Base-by-base conservation (phyloP, 345 rosid genomes). In the Barbarea vulgaris region DNA sequence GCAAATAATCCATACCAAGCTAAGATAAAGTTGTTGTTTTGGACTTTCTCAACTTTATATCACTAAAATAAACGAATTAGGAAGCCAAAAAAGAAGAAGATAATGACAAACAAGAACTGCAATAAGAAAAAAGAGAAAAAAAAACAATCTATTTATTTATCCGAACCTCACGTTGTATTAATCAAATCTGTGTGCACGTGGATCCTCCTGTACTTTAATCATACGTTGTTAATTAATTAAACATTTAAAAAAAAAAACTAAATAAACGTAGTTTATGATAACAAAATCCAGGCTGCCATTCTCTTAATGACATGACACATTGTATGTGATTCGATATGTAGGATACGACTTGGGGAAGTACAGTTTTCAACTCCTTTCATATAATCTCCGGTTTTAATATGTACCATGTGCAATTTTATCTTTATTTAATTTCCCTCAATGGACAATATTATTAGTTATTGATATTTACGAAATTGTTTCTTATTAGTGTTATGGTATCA, bases 271-370 rank as follows among this genome's bases (percentile, higher is more conserved):
- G 18, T 64, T 71, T 50, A 39, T 30, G 56, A 50, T 77, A 34
- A 34, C 34, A 72, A 72, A 56, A 46, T 34, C 73, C 81, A 82
- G 74, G 58, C 77, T 79, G 81, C 81, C 85, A 82, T 79, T 79
- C 83, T 77, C 51, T 71, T 66, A 57, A 51, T 66, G 68, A 72
- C 56, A 70, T 66, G 68, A 72, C 62, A 70, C 61, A 37, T 56
- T 51, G 67, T 71, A 25, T 28, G 34, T 77, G 77, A 71, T 77
- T 77, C 73, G 81, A 71, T 77, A 34, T 64, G 73, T 64, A 46
- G 60, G 80, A 77, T 77, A 70, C 60, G 71, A 63, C 66, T 47
- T 63, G 33, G 50, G 19, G 31, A 53, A 0, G 59, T 60, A 70
- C 44, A 63, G 19, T 70, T 69, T 76, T 69, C 51, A 52, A 69